Evolutionary conservation across 2,329 filamentous ascomycete species (phyloP).

Genomic region (Stemphylium beticola): DNA sequence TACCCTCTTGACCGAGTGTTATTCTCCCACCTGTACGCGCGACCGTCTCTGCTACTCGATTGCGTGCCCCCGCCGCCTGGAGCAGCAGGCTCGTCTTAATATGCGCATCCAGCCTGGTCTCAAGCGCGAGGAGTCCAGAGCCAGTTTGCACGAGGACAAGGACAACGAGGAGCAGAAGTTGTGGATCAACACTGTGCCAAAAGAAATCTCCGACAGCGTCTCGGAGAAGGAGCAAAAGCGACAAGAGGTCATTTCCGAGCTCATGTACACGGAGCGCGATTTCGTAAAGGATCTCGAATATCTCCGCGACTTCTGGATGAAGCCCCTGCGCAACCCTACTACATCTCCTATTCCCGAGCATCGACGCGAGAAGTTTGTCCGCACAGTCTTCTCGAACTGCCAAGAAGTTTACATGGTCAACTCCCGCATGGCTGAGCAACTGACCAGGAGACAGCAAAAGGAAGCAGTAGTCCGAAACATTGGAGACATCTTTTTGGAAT

Average conservation of each 20-base stretch:
- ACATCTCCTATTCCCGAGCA: conserved; percentile 87
- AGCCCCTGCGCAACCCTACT: conserved; percentile 73
- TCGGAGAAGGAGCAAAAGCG: conserved; percentile 94
- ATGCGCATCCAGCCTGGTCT: conserved; percentile 90
- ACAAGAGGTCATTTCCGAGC: conserved; percentile 96
- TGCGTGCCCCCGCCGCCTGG: conserved; percentile 88
- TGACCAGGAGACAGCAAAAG: conserved; percentile 90
- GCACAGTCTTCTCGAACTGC: conserved; percentile 94
- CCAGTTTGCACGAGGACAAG: conserved; percentile 82
- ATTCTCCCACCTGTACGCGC: conserved; percentile 94
- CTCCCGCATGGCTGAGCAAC: conserved; percentile 81
- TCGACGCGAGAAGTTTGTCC: conserved; percentile 86
- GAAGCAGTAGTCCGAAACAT: conserved; percentile 86
- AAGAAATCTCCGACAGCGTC: conserved; percentile 89
- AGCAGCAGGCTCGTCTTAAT: conserved; percentile 93
- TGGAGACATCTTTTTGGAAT: conserved; percentile 93
- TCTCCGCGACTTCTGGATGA: conserved; percentile 97
- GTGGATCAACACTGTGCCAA: conserved; percentile 98
- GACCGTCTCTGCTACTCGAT: conserved; percentile 98
- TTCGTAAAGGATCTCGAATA: conserved; percentile 99
- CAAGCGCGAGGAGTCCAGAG: conserved; percentile 71
- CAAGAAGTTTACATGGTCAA: conserved; percentile 94
- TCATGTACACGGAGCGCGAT: conserved; percentile 98
- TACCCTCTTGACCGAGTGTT: conserved; percentile 93
- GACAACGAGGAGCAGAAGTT: conserved; percentile 96